Evolutionary conservation across 208 protist species (phyloP), one percentile per base, ranked within the genome.

Genomic region (Trypanosoma brucei): DNA sequence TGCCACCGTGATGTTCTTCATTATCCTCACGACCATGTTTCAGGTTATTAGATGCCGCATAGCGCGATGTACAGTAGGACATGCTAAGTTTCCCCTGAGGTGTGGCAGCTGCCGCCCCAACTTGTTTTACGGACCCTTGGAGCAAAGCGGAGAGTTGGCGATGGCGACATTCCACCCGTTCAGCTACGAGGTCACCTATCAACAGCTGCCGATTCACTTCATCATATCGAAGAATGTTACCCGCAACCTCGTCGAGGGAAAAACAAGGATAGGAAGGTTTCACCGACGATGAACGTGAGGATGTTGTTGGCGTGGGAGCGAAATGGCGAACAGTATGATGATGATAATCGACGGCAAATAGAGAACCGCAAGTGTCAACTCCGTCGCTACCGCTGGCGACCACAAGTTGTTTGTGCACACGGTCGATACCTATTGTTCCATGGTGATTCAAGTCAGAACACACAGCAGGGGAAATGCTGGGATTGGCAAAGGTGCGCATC

Each of bases 11-110:
- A 73, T 97, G 94, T 44, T 93, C 86, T 54, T 85, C 79, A 73
- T 95, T 79, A 61, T 97, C 91, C 9, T 86, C 71, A 73, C 94
- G 81, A 59, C 91, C 93, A 65, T 96, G 91, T 75, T 97, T 97
- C 31, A 93, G 64, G 34, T 77, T 78, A 49, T 82, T 78, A 7
- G 83, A 86, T 2, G 86, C 78, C 74, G 90, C 68, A 62, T 88
- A 86, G 42, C 67, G 80, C 31, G 83, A 79, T 3, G 35, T 87
- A 68, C 75, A 88, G 75, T 91, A 94, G 60, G 69, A 60, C 79
- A 94, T 89, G 68, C 74, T 50, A 68, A 94, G 82, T 59, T 81
- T 63, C 51, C 78, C 69, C 50, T 72, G 62, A 34, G 55, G 59
- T 33, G 62, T 58, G n/a, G 71, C 65, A n/a, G 74, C 71, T 5